phyloP scores from a whole-genome alignment of 768 basidiomycete genomes.

The Termitomyces sp. region DNA sequence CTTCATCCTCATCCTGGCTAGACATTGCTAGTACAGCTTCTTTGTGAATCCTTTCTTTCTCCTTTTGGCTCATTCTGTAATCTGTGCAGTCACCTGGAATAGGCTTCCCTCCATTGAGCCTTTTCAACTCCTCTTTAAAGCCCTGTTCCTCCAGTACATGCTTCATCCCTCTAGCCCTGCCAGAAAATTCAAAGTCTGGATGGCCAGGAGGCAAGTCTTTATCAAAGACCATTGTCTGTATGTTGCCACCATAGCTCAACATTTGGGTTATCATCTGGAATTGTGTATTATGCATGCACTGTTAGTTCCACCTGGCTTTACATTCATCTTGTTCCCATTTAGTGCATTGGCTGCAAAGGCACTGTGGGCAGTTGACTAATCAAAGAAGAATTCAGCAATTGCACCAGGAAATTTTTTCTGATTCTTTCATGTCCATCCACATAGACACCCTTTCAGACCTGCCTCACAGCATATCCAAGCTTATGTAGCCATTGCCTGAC shows the following conservation, averaged over 20 bases:
- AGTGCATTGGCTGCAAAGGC: constrained; percentile 11
- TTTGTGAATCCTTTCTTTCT: too few species aligned
- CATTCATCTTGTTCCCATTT: constrained; percentile 16
- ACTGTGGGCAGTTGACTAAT: constrained; percentile 15
- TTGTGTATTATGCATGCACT: background rate
- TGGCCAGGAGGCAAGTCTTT: background rate
- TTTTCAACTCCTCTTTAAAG: constrained; percentile 1
- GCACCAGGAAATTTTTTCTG: too few species aligned
- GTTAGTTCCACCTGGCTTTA: constrained; percentile 3
- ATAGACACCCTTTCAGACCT: background rate
- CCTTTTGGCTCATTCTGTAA: constrained; percentile 5
- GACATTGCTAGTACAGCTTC: too few species aligned
- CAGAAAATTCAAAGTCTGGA: constrained; percentile 4
- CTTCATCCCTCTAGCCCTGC: constrained; percentile 7
- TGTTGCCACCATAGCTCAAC: background rate
- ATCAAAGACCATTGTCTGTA: constrained; percentile 7
- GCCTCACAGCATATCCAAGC: background rate
- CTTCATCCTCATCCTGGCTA: too few species aligned
- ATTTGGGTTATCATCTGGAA: background rate
- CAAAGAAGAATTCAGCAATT: too few species aligned
- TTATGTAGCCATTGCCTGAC: background rate
- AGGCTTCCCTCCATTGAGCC: constrained; percentile 2
- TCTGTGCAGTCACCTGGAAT: constrained; percentile 4
- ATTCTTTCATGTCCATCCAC: background rate
- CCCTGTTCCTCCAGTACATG: constrained; percentile 5